Evolutionary conservation across 768 basidiomycete species (phyloP).

Genomic region (Rhizopogon rudus): DNA sequence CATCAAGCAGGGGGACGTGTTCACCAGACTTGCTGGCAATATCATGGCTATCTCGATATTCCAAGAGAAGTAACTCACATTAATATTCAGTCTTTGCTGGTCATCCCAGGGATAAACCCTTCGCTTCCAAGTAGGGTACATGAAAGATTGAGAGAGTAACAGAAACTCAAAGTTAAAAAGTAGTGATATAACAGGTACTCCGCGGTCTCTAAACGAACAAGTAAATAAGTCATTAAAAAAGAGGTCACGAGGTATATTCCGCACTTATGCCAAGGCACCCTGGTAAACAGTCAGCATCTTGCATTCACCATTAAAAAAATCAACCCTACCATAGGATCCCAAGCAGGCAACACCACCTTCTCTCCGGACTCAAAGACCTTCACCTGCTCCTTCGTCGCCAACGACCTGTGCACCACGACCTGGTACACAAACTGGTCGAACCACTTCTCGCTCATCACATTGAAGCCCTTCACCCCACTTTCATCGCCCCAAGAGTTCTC

Average conservation of each 20-base stretch:
- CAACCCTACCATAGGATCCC: slow-evolving; percentile 54
- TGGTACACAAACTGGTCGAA: slow-evolving; percentile 96
- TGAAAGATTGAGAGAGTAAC: too few species aligned
- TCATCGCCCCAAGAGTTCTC: slow-evolving; percentile 93
- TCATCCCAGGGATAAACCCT: too few species aligned
- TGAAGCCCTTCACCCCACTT: slow-evolving; percentile 79
- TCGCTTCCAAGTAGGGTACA: too few species aligned
- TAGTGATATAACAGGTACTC: neutral
- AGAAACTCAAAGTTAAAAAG: too few species aligned
- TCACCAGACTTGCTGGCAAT: too few species aligned
- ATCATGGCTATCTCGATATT: too few species aligned
- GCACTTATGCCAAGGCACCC: slow-evolving; percentile 7
- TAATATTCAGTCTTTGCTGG: too few species aligned
- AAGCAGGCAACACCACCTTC: slow-evolving; percentile 68
- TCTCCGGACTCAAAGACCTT: slow-evolving; percentile 72
- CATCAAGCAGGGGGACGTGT: too few species aligned
- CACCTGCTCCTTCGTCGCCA: slow-evolving; percentile 79
- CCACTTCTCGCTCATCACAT: slow-evolving; percentile 91
- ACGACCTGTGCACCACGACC: slow-evolving; percentile 77
- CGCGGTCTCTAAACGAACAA: neutral
- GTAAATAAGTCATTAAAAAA: slow-evolving; percentile 27
- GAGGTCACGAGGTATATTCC: slow-evolving; percentile 27
- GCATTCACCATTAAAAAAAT: neutral
- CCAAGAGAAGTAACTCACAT: too few species aligned
- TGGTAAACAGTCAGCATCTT: neutral